phyloP scores from a whole-genome alignment of 176 grass and related monocot genomes.

The Triticum urartu region DNA sequence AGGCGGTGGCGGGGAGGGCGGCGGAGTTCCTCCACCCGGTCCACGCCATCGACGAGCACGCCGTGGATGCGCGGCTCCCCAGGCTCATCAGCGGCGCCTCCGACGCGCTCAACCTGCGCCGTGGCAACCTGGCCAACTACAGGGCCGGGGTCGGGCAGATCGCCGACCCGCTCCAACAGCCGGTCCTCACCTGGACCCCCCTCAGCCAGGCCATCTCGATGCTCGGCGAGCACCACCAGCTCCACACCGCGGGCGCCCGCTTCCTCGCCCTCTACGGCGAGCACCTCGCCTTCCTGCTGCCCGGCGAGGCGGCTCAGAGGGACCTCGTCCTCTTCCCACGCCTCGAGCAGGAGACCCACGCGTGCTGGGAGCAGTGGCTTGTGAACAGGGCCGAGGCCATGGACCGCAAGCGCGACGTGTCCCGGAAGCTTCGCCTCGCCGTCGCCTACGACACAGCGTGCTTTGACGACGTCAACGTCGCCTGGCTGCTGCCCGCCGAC shows the following conservation, averaged over 20 bases:
- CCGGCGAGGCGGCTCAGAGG: too few relatives aligned
- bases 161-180: not conserved
- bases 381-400: too few relatives aligned
- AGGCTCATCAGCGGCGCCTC: not conserved
- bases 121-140: not conserved
- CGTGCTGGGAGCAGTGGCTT: not conserved
- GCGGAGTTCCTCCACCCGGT: not conserved
- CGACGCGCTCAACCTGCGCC: not conserved
- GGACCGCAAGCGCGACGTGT: too few relatives aligned
- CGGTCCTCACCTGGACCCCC: not conserved
- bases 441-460: too few relatives aligned
- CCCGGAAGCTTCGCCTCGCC: too few relatives aligned
- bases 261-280: not conserved
- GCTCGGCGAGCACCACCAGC: too few relatives aligned
- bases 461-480: too few relatives aligned
- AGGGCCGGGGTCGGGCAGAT: not conserved
- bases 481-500: too few relatives aligned
- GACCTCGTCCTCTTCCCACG: not conserved
- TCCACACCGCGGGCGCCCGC: not conserved
- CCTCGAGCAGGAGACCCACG: too few relatives aligned
- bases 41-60: not conserved
- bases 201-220: not conserved
- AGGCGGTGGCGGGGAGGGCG: not conserved
- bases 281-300: not conserved
- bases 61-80: not conserved